Conservation (phyloP, 129 eudicot genomes). For the Erigeron canadensis region DNA sequence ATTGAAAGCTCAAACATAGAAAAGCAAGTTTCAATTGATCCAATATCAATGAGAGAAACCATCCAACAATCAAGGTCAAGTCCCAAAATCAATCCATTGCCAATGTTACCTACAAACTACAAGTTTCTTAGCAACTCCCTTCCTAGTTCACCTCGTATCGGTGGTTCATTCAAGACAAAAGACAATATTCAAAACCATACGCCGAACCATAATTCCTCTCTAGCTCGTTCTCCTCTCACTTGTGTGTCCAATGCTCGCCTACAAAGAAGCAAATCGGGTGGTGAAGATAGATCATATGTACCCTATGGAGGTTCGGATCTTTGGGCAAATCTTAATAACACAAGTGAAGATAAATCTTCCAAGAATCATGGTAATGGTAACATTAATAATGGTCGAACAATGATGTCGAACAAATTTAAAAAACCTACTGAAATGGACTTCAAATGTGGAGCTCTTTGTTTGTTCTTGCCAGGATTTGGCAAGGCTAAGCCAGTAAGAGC, state of each 20-base stretch:
- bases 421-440: constrained; percentile 43
- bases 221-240: constrained; percentile 35
- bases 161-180: constrained; percentile 25
- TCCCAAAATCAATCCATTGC: constrained; percentile 47
- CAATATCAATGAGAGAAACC: constrained; percentile 2
- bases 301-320: constrained; percentile 57
- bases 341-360: not conserved
- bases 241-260: constrained; percentile 40
- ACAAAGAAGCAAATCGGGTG: constrained; percentile 70
- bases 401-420: constrained; percentile 4
- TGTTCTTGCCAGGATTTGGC: constrained; percentile 75
- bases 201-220: not conserved
- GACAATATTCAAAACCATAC: too few relatives aligned
- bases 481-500: constrained; percentile 67
- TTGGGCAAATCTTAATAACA: constrained; percentile 37
- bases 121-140: constrained; percentile 55
- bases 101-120: constrained; percentile 45
- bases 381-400: not conserved
- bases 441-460: constrained; percentile 82
- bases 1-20: constrained; percentile 42
- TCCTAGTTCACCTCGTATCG: constrained; percentile 56
- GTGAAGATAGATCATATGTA: constrained; percentile 48
- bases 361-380: constrained; percentile 6
- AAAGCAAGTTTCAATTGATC: constrained; percentile 72
- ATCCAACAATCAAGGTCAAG: not conserved